phyloP scores from a whole-genome alignment of 345 rosid species.

The Cochlearia excelsa region DNA sequence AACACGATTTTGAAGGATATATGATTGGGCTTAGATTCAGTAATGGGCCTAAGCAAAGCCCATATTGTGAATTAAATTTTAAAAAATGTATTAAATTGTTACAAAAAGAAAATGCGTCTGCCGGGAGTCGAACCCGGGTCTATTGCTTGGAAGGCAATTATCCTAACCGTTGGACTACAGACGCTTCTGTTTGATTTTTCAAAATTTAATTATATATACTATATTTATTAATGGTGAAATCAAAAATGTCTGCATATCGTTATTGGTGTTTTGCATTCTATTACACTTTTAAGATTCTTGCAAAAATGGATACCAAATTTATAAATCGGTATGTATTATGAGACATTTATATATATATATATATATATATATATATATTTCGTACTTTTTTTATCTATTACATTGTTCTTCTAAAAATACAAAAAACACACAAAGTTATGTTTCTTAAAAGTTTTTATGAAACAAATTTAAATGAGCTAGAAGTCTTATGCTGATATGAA shows the following conservation, averaged over 20 bases:
- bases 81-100: background rate
- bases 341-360: background rate
- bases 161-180: slow-evolving; percentile 93
- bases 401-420: background rate
- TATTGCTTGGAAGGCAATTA: slow-evolving; percentile 89
- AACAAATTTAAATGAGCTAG: background rate
- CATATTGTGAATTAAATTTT: background rate
- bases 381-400: background rate
- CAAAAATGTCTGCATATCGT: too few species aligned
- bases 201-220: too few species aligned
- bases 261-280: background rate
- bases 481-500: background rate
- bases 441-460: too few species aligned
- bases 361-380: background rate
- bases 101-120: slow-evolving; percentile 41
- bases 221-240: too few species aligned
- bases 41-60: background rate
- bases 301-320: slow-evolving; percentile 8
- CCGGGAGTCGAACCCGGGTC: slow-evolving; percentile 93
- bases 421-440: too few species aligned
- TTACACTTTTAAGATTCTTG: background rate
- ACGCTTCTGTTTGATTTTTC: slow-evolving; percentile 37
- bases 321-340: background rate
- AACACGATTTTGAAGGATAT: background rate
- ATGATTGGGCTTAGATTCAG: background rate